These are phyloP conservation scores for Carex kokanica DNA, from an alignment of 176 grass and related monocot species.

Conservation along the genomic window DNA sequence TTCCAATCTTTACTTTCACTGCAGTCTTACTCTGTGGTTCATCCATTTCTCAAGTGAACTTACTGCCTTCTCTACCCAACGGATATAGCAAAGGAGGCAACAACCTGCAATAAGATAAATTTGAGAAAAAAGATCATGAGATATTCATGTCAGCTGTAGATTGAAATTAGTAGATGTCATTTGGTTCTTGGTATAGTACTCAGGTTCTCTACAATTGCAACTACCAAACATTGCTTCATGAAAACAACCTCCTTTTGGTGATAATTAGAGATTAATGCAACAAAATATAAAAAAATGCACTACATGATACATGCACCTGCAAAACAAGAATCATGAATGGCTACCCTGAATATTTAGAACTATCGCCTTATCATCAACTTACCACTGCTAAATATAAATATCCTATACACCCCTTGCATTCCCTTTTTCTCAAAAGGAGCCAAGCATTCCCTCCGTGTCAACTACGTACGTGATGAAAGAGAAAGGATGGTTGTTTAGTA, in stretches of 20 bases:
- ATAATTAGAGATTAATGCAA: neutral
- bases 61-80: neutral
- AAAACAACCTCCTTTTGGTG: neutral
- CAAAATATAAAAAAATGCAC: neutral
- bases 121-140: neutral
- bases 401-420: neutral
- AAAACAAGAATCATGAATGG: neutral
- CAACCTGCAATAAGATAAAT: slow-evolving; percentile 10
- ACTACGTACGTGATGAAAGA: neutral
- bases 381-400: neutral
- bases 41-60: neutral
- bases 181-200: neutral
- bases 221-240: neutral
- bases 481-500: neutral
- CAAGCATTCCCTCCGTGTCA: neutral
- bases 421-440: neutral
- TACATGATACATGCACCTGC: neutral
- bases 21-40: neutral
- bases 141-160: neutral
- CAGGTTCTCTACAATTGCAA: neutral
- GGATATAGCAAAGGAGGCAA: neutral
- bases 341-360: neutral
- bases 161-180: neutral
- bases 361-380: neutral
- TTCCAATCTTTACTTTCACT: neutral